Conservation (phyloP, 73 alveolate genomes). For the Paramecium sonneborni region DNA sequence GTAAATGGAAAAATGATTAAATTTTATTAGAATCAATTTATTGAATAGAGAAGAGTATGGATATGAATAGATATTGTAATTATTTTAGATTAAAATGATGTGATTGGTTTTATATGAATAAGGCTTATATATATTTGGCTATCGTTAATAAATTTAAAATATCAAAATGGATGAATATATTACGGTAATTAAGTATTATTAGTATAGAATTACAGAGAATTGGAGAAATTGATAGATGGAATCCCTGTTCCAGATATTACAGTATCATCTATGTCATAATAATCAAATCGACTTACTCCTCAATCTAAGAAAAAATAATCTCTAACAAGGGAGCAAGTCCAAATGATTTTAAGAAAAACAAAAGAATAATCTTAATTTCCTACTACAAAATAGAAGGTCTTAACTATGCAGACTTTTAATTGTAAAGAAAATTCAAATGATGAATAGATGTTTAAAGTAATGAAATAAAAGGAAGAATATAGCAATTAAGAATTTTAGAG, state of each 20-base stretch:
- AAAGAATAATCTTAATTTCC: background rate
- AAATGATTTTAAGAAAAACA: constrained; percentile 10
- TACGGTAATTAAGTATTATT: background rate
- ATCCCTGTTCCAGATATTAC: constrained; percentile 54
- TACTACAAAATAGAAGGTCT: background rate
- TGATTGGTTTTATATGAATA: background rate
- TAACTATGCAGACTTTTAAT: constrained; percentile 25
- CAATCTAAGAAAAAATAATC: constrained; percentile 24
- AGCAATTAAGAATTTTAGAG: background rate
- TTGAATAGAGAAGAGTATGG: background rate
- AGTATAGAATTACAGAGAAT: constrained; percentile 40
- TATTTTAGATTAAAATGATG: background rate
- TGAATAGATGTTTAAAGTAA: background rate
- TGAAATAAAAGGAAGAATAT: background rate
- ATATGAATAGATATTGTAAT: background rate
- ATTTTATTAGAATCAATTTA: background rate
- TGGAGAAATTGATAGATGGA: constrained; percentile 38
- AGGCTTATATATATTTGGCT: background rate
- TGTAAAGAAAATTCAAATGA: constrained; percentile 14
- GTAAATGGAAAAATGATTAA: no score
- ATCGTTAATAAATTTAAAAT: background rate
- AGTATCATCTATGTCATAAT: constrained; percentile 39
- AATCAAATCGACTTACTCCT: constrained; percentile 33
- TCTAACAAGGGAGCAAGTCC: constrained; percentile 2
- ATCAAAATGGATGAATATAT: constrained; percentile 40